Base-by-base conservation (phyloP, 169 alveolate genomes). In the Plasmodium fragile region DNA sequence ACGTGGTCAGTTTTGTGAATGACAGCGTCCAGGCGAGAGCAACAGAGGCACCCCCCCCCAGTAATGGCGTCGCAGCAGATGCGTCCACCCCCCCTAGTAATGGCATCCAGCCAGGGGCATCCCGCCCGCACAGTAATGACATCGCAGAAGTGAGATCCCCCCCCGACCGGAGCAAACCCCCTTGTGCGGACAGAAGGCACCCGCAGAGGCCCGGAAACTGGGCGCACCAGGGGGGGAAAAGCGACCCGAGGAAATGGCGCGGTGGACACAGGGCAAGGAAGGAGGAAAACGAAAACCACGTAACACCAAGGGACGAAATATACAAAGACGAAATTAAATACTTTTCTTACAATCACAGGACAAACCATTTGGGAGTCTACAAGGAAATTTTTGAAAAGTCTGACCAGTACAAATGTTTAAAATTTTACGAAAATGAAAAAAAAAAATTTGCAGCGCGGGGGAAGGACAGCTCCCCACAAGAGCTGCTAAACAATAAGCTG, bases 351-450 rank as follows among this genome's bases (percentile, higher is more conserved):
- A 55, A 59, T 10, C 32, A 78, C 7, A 72, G 81, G 39, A 18
- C 55, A 32, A 87, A 87, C 52, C 41, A 53, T 55, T 43, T 87
- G 30, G 81, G 89, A 2, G 90, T 87, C 16, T 87, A 87, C 72
- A 87, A 87, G 28, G 93, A 87, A 78, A 87, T 87, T 25, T 87
- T 36, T 87, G 93, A 87, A 87, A 87, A 78, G 65, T 87, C 93
- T 1, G 93, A 52, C 41, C 22, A 87, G 32, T 77, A 78, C 49
- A 87, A 65, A 55, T 55, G 41, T 49, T 32, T 78, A 39, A 75
- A 78, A 55, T 87, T 28, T 77, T 87, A 87, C 52, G 90, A 87
- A 49, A 22, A 87, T 1, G 25, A n/a, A 16, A 65, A 77, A n/a
- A 55, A 36, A 22, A 41, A 49, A n/a, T 1, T 22, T 65, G 16